Base-by-base conservation (phyloP, 2,329 filamentous ascomycete genomes). In the Curvularia hawaiiensis region DNA sequence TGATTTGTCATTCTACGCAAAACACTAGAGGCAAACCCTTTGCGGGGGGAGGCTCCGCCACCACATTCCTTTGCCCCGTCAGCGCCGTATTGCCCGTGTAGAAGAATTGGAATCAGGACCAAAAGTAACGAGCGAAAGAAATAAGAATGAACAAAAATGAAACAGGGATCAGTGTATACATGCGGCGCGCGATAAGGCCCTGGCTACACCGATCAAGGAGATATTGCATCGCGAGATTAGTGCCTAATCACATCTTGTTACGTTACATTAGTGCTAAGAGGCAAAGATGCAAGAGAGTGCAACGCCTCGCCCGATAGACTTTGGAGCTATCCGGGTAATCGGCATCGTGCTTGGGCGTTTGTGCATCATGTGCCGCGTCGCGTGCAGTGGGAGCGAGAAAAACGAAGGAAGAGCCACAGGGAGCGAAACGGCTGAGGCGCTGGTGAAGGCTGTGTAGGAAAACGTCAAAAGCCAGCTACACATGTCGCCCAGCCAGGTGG, bases 341-440 rank as follows among this genome's bases (percentile, higher is more conserved):
- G 47, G 44, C 44, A 46, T 46, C 10, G 12, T 46, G 11, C n/a
- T 26, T 26, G 40, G 22, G 40, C 14, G 22, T 26, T 43, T 12
- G 3, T 18, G 44, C 26, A 46, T 31, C 26, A 20, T n/a, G n/a
- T 46, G 44, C 26, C 43, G n/a, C 18, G 35, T 18, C 16, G 35
- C 35, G 35, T 38, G 35, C 35, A 38, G 35, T n/a, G 16, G 7
- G 26, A 31, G 41, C 2, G 1, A 28, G n/a, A 18, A 31, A 46
- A 46, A 30, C 18, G 44, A 20, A 31, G 11, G 7, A 28, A 11
- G 24, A 50, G 18, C 20, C 16, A 20, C n/a, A 50, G 22, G 18
- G 24, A 26, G 40, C 47, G 22, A 33, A 39, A 50, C 47, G 47
- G 47, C 47, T 39, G 35, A 39, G 47, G 47, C 47, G 47, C 47